Evolutionary conservation across 2,329 filamentous ascomycete species (phyloP).

Genomic region (Trichoderma atroviride): DNA sequence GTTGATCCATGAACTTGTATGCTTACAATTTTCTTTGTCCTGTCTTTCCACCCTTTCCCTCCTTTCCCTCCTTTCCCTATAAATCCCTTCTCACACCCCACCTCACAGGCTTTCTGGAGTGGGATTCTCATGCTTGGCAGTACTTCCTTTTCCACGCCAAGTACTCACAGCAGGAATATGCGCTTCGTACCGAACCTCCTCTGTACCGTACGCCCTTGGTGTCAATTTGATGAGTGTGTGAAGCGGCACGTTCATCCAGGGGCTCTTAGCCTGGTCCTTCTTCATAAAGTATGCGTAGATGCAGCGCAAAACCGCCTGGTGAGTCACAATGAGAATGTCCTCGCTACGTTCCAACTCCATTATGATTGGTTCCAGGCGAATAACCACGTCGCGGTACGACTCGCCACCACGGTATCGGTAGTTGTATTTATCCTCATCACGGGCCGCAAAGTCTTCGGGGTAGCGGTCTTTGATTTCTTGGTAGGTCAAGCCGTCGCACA

Average conservation of each 20-base stretch:
- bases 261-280: slow-evolving; percentile 85
- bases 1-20: neutral
- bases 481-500: slow-evolving; percentile 96
- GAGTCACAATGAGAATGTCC: slow-evolving; percentile 96
- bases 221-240: slow-evolving; percentile 97
- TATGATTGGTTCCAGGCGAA: slow-evolving; percentile 96
- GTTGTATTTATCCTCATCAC: slow-evolving; percentile 99
- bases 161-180: slow-evolving; percentile 96
- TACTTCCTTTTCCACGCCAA: slow-evolving; percentile 91
- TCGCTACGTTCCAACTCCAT: slow-evolving; percentile 97
- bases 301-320: slow-evolving; percentile 94
- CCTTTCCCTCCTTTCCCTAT: neutral
- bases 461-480: slow-evolving; percentile 89
- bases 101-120: slow-evolving; percentile 39
- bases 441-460: slow-evolving; percentile 91
- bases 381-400: slow-evolving; percentile 94
- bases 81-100: neutral
- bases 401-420: slow-evolving; percentile 97
- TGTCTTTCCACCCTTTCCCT: no score
- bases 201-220: slow-evolving; percentile 88
- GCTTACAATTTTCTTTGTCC: neutral
- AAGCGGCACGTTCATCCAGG: slow-evolving; percentile 98
- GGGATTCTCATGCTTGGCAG: slow-evolving; percentile 80
- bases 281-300: slow-evolving; percentile 99
- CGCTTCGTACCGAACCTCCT: slow-evolving; percentile 84